Evolutionary conservation across 2,329 filamentous ascomycete species (phyloP).

Genomic region (Diaporthe caulivora): DNA sequence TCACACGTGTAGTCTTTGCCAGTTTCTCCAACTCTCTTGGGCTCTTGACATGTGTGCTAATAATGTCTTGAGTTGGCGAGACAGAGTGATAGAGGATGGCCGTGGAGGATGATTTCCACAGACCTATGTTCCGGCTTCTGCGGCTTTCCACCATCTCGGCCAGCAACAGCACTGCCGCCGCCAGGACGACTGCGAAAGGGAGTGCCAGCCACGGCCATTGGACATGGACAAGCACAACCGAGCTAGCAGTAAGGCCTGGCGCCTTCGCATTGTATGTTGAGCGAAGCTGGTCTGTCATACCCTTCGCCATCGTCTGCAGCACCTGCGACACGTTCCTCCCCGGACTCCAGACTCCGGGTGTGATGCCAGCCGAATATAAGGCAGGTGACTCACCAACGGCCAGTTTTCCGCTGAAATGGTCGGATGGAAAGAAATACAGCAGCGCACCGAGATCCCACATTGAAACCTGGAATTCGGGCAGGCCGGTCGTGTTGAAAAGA

Average conservation of each 20-base stretch:
- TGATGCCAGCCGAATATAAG: neutral
- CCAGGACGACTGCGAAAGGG: conserved; percentile 9
- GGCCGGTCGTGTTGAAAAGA: conserved; percentile 2
- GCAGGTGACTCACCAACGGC: neutral
- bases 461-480: neutral
- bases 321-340: neutral
- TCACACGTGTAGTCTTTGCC: conserved; percentile 8
- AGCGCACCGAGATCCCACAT: conserved; percentile 19
- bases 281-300: conserved; percentile 4
- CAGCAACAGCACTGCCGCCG: neutral
- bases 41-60: neutral
- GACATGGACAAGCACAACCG: neutral
- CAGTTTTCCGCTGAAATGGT: conserved; percentile 8
- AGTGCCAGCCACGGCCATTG: conserved; percentile 14
- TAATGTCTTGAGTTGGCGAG: neutral
- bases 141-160: conserved; percentile 15
- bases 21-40: conserved; percentile 6
- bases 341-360: conserved; percentile 4
- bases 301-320: neutral
- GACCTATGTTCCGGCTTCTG: neutral
- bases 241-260: conserved; percentile 1
- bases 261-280: neutral
- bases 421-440: conserved; percentile 15
- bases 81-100: conserved; percentile 15
- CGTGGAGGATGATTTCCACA: conserved; percentile 12